Percentiles rank a stretch among this genome's conserved stretches.
Evolutionary conservation across 192 early-diverging fungal species (phyloP).

Genomic region (Linnemannia elongata): DNA sequence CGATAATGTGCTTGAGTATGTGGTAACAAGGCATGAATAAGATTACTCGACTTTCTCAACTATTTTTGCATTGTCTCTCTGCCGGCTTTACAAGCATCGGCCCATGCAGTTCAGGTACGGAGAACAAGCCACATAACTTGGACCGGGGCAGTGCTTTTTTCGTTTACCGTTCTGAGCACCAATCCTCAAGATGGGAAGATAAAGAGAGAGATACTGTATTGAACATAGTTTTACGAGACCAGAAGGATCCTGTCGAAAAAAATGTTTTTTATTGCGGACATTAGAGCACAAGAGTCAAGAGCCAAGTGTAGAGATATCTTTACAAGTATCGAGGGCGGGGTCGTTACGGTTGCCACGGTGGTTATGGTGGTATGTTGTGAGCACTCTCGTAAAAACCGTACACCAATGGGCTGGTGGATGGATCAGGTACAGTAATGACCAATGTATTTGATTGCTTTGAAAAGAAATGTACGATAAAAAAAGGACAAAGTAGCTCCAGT

Average conservation of each 20-base stretch:
- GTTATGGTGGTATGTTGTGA: not conserved
- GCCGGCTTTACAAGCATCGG: too few species aligned
- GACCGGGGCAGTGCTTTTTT: conserved; percentile 1
- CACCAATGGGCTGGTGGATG: not conserved
- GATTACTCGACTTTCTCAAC: too few species aligned
- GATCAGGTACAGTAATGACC: not conserved
- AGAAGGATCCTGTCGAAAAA: not conserved
- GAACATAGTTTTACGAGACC: not conserved
- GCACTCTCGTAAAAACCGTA: not conserved
- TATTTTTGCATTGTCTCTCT: too few species aligned
- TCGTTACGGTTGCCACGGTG: not conserved
- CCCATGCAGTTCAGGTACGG: not conserved
- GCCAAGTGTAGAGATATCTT: not conserved
- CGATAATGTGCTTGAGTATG: too few species aligned
- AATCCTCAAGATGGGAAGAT: not conserved
- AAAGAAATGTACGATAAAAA: not conserved
- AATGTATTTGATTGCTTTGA: not conserved
- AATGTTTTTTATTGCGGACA: not conserved
- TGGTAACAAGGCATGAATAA: too few species aligned
- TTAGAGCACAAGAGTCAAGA: not conserved
- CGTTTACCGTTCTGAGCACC: not conserved
- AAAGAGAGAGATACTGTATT: not conserved
- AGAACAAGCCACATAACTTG: not conserved
- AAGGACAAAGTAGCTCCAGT: not conserved
- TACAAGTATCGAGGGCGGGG: not conserved